Conservation (phyloP, 1,139 yeast species). For the Taphrina populina region DNA sequence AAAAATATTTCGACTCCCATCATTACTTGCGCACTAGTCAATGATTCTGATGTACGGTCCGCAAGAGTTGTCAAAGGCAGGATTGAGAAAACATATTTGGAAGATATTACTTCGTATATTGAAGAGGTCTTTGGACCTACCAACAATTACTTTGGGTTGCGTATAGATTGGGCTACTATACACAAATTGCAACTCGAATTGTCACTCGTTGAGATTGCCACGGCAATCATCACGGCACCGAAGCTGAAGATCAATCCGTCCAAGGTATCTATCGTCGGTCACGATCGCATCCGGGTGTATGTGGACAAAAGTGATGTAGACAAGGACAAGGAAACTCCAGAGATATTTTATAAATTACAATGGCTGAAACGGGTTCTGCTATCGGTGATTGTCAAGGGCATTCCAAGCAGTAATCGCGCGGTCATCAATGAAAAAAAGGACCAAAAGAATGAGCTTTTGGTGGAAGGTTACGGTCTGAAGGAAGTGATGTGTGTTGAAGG, state of each 20-base stretch:
- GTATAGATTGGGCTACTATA: slow-evolving; percentile 78
- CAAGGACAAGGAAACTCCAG: slow-evolving; percentile 54
- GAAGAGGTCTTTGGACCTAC: slow-evolving; percentile 90
- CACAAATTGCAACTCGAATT: slow-evolving; percentile 87
- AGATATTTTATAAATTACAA: slow-evolving; percentile 84
- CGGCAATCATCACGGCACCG: slow-evolving; percentile 79
- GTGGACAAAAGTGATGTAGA: slow-evolving; percentile 53
- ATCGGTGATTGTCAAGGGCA: slow-evolving; percentile 83
- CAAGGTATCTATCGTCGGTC: slow-evolving; percentile 69
- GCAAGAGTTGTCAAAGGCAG: slow-evolving; percentile 98
- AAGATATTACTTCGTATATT: slow-evolving; percentile 82
- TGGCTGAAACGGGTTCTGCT: slow-evolving; percentile 82
- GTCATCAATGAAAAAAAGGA: slow-evolving; percentile 78
- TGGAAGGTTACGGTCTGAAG: slow-evolving; percentile 95
- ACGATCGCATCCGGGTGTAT: slow-evolving; percentile 70
- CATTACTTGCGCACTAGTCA: slow-evolving; percentile 88
- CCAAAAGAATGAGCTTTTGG: slow-evolving; percentile 53
- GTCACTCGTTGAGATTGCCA: slow-evolving; percentile 78
- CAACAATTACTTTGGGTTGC: slow-evolving; percentile 74
- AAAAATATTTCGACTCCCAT: slow-evolving; percentile 95
- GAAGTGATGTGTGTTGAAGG: slow-evolving; percentile 98
- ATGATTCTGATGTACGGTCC: slow-evolving; percentile 87
- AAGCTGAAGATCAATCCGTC: slow-evolving; percentile 72
- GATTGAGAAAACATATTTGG: slow-evolving; percentile 83
- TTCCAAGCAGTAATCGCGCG: slow-evolving; percentile 87